Evolutionary conservation across 2,329 filamentous ascomycete species (phyloP), one percentile per base, ranked within the genome.

Genomic region (Tolypocladium amazonense): DNA sequence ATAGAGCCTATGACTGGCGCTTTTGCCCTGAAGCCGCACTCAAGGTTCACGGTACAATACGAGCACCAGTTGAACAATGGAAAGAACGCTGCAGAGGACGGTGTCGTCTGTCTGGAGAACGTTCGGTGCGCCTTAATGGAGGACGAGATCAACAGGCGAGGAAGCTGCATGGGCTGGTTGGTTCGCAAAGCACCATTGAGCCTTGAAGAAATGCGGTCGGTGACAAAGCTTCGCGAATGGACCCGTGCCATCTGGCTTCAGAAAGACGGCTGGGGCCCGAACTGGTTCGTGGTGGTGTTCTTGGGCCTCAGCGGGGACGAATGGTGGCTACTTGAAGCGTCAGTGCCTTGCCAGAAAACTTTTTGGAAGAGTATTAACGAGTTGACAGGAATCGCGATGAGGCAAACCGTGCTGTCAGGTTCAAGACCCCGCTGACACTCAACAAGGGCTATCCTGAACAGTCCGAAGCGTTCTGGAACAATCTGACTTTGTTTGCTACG

Each of bases 1-100:
- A 79, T 97, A 55, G 90, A 96, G 65, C 85, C 88, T 0, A 84
- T 89, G 33, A 92, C 89, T 0, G 94, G 94, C n/a, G 75, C 80
- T 14, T 88, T 92, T 62, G 83, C 86, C 12, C 73, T 96, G 43
- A 83, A 84, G 60, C 89, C 91, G 62, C 81, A 82, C 57, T 83
- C 83, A 3, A 79, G 77, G 60, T 74, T 81, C 53, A 77, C 81
- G 4, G 75, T 78, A 11, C 78, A 83, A 25, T 79, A 80, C 23
- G 90, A 96, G 68, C 76, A 75, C 38, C 82, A 81, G 39, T 77
- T 95, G 59, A 92, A 90, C 69, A 75, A 78, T 37, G 73, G 76
- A 23, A 80, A 76, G 61, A 81, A 85, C 59, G 79, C 84, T 1
- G 76, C 81, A 1, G 77, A 80, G 12, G 84, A 88, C 37, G 84